Evolutionary conservation across 2,329 filamentous ascomycete species (phyloP).

Genomic region (Cladosporium phlei): DNA sequence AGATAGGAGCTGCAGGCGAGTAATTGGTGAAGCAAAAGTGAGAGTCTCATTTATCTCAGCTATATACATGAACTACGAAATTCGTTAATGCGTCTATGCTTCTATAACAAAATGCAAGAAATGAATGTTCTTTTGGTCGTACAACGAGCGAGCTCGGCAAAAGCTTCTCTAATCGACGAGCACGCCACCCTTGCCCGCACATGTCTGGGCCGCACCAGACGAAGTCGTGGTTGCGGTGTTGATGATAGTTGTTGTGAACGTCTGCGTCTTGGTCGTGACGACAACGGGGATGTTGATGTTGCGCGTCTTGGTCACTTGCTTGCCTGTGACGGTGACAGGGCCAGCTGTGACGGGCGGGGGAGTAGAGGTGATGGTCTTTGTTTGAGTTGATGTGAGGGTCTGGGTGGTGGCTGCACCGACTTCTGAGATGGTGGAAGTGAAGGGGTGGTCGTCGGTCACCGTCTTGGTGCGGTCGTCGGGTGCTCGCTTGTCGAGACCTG

Average conservation of each 20-base stretch:
- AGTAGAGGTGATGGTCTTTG: slow-evolving; percentile 23
- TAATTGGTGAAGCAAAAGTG: background rate
- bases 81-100: slow-evolving; percentile 12
- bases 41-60: background rate
- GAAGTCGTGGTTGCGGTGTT: slow-evolving; percentile 16
- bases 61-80: slow-evolving; percentile 7
- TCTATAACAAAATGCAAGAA: slow-evolving; percentile 2
- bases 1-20: no score
- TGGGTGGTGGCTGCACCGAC: slow-evolving; percentile 19
- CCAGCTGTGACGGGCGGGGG: slow-evolving; percentile 9
- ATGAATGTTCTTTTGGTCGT: no score
- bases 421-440: slow-evolving; percentile 18
- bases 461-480: slow-evolving; percentile 34
- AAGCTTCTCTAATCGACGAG: slow-evolving; percentile 1
- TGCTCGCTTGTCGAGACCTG: slow-evolving; percentile 30
- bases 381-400: slow-evolving; percentile 22
- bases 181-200: slow-evolving; percentile 6
- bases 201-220: slow-evolving; percentile 5
- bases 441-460: slow-evolving; percentile 28
- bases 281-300: slow-evolving; percentile 15
- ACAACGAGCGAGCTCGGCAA: background rate
- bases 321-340: slow-evolving; percentile 19
- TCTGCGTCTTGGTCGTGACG: slow-evolving; percentile 24
- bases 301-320: slow-evolving; percentile 25
- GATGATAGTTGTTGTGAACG: slow-evolving; percentile 16